Evolutionary conservation across 2,329 filamentous ascomycete species (phyloP).

Genomic region (Penicillium frequentans): DNA sequence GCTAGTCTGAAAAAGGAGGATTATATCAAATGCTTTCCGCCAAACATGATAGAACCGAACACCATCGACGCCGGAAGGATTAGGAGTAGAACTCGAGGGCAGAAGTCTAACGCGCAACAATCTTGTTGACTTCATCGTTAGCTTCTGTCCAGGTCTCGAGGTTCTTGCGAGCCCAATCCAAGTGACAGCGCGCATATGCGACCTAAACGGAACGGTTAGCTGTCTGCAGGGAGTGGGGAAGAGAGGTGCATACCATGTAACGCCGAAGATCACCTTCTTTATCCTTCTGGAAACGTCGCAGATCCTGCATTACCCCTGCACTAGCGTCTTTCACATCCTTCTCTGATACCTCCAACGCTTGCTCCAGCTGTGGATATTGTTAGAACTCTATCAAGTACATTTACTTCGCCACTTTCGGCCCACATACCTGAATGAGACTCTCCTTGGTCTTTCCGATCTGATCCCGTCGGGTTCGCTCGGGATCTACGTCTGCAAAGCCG

Average conservation of each 20-base stretch:
- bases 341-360: constrained; percentile 83
- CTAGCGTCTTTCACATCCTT: constrained; percentile 94
- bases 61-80: constrained; percentile 1
- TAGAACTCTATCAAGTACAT: background rate
- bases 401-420: background rate
- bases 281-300: constrained; percentile 89
- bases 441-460: constrained; percentile 95
- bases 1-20: background rate
- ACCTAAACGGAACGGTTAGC: constrained; percentile 56
- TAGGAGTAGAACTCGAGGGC: background rate
- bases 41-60: background rate
- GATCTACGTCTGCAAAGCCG: constrained; percentile 93
- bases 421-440: constrained; percentile 63
- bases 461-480: constrained; percentile 86
- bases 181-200: constrained; percentile 86
- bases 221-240: constrained; percentile 2
- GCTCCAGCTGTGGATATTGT: constrained; percentile 67
- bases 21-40: background rate
- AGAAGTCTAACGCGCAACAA: constrained; percentile 51
- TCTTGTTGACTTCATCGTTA: constrained; percentile 82
- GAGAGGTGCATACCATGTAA: constrained; percentile 74
- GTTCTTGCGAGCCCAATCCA: constrained; percentile 91
- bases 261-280: constrained; percentile 92
- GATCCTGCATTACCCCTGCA: constrained; percentile 79
- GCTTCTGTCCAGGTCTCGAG: constrained; percentile 93